Evolutionary conservation across 2,329 filamentous ascomycete species (phyloP).

Genomic region (Thielaviopsis musarum): DNA sequence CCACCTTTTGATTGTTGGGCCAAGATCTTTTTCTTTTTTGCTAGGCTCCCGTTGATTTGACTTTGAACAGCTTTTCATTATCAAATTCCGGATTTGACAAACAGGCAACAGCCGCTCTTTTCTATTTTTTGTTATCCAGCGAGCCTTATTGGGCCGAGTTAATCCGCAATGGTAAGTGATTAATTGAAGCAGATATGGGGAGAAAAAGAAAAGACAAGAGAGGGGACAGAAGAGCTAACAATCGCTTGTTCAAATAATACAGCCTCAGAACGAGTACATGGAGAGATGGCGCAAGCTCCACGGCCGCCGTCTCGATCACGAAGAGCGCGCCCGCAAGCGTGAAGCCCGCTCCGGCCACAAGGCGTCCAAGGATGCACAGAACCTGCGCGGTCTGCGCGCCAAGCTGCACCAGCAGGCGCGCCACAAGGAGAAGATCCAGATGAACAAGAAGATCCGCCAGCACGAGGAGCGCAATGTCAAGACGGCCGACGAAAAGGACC

Average conservation of each 20-base stretch:
- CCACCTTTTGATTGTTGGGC: neutral
- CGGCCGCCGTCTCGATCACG: slow-evolving; percentile 51
- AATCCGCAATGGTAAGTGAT: slow-evolving; percentile 6
- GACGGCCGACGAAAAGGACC: slow-evolving; percentile 63
- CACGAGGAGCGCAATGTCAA: slow-evolving; percentile 96
- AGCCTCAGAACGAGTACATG: slow-evolving; percentile 55
- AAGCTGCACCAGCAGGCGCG: slow-evolving; percentile 90
- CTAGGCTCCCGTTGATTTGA: neutral
- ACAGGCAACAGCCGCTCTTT: slow-evolving; percentile 7
- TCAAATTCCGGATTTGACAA: neutral
- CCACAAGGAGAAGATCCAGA: slow-evolving; percentile 95
- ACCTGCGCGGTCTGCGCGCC: slow-evolving; percentile 74
- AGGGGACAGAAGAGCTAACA: neutral
- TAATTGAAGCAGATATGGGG: neutral
- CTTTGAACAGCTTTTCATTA: too few species aligned
- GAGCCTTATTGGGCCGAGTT: neutral
- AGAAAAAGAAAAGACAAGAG: neutral
- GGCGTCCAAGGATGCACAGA: slow-evolving; percentile 78
- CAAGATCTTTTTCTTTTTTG: neutral
- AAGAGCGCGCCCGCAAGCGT: slow-evolving; percentile 78
- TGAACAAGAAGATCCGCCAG: slow-evolving; percentile 85
- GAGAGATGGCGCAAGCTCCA: slow-evolving; percentile 50
- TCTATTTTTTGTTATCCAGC: neutral
- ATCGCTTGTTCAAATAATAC: slow-evolving; percentile 13
- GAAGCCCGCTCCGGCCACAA: slow-evolving; percentile 79